phyloP scores from a whole-genome alignment of 2,329 filamentous ascomycete genomes.

The Gaeumannomyces tritici region DNA sequence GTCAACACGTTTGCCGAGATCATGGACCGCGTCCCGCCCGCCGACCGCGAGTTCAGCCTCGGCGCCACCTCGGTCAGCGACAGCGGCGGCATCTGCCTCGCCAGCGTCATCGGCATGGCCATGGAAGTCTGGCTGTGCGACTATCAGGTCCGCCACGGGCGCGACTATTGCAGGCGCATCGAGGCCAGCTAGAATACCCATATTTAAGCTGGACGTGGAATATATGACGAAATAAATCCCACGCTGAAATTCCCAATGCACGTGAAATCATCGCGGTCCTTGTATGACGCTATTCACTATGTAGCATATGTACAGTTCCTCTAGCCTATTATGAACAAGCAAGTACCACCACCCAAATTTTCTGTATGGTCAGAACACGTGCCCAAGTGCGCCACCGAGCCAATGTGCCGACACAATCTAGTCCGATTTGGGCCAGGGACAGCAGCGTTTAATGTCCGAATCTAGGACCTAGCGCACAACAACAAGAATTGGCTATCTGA shows the following conservation, averaged over 20 bases:
- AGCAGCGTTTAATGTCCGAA: too few species aligned
- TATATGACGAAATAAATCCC: too few species aligned
- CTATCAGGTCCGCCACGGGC: slow-evolving; percentile 75
- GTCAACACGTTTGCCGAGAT: slow-evolving; percentile 96
- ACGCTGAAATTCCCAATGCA: too few species aligned
- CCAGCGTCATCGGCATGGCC: slow-evolving; percentile 72
- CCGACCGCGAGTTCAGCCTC: slow-evolving; percentile 84
- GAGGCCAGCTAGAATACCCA: slow-evolving; percentile 29
- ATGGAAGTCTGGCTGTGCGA: slow-evolving; percentile 74
- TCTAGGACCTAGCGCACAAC: too few species aligned
- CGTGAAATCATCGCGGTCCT: too few species aligned
- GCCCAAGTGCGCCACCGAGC: too few species aligned
- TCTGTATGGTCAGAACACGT: background rate
- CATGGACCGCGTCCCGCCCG: slow-evolving; percentile 65
- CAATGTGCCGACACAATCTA: too few species aligned
- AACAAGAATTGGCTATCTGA: too few species aligned
- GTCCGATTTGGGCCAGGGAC: too few species aligned
- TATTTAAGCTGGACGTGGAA: too few species aligned
- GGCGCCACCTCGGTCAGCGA: slow-evolving; percentile 88
- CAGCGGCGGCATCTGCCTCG: slow-evolving; percentile 80
- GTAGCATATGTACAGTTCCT: background rate
- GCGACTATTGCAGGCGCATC: slow-evolving; percentile 61
- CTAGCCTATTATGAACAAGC: background rate
- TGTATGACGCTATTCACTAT: too few species aligned
- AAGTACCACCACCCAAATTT: background rate